Base-by-base conservation (phyloP, 1,284 basidiomycete genomes). In the Sutorius eximius region DNA sequence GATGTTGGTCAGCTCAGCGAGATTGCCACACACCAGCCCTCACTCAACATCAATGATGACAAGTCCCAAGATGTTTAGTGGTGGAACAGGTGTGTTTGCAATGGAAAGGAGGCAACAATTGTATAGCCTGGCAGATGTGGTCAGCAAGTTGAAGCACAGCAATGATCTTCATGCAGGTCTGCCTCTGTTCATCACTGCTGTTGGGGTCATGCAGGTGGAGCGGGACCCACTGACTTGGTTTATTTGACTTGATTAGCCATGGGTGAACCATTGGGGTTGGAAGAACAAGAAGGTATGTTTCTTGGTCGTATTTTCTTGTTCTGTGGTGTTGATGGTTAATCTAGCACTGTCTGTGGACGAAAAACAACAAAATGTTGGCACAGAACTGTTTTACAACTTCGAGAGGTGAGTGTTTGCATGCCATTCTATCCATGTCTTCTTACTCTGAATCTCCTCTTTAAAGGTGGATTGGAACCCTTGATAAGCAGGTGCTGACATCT, bases 401-500 rank as follows among this genome's bases (percentile, higher is more conserved):
- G 68, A 67, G 45, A 61, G 36, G 71, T 60, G 22, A 30, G 60
- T 46, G 3, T 29, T 20, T 36, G 22, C 13, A n/a, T 3, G 5
- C 27, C 3, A 30, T 15, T 43, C 13, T 5, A 3, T 8, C 24
- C 24, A 29, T 12, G 7, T n/a, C n/a, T n/a, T n/a, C 7, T 55
- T 41, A 1, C 16, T 13, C 27, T 51, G 34, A 43, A n/a, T n/a
- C 20, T 11, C 20, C 13, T 44, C 20, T 15, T n/a, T n/a, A n/a
- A 33, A 70, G 68, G 32, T 63, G 63, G 22, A 56, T 70, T 18
- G 71, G 71, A 34, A 67, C 42, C 29, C 61, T 71, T 3, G 62
- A 72, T 53, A 70, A 70, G 38, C 71, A 70, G 65, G 68, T 70
- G 55, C 3, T 66, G 16, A 36, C 12, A 4, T 10, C 8, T 18